Percentiles rank a stretch among this genome's conserved stretches.
phyloP scores from a whole-genome alignment of 192 early-diverging fungal species.

The Coemansia asiatica region DNA sequence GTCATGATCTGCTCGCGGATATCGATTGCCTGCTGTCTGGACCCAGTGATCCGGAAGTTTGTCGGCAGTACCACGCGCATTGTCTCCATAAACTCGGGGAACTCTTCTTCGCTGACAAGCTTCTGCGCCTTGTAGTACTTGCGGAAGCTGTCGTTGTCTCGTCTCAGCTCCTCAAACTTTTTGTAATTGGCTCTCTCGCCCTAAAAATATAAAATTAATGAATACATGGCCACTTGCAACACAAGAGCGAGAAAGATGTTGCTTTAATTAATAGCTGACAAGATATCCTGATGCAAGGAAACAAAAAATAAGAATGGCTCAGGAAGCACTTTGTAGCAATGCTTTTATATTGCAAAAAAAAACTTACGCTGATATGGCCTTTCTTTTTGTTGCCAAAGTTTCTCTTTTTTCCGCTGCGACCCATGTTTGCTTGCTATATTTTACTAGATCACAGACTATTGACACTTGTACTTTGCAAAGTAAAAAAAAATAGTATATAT shows the following conservation, averaged over 20 bases:
- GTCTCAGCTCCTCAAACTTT: conserved; percentile 47
- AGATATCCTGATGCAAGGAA: too few species aligned
- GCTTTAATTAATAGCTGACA: too few species aligned
- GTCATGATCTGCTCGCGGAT: conserved; percentile 56
- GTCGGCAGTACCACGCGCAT: conserved; percentile 80
- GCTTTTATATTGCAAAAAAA: too few species aligned
- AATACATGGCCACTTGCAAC: not conserved
- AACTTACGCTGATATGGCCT: conserved; percentile 37
- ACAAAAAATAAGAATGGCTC: too few species aligned
- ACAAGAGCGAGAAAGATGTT: too few species aligned
- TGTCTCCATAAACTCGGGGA: conserved; percentile 66
- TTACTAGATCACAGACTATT: too few species aligned
- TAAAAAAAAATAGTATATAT: not conserved
- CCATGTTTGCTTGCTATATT: conserved; percentile 14
- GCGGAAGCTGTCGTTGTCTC: conserved; percentile 53
- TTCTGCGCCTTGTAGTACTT: conserved; percentile 53
- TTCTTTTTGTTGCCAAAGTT: conserved; percentile 12
- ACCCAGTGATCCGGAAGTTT: conserved; percentile 93
- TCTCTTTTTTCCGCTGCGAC: conserved; percentile 22
- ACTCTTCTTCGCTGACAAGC: conserved; percentile 83
- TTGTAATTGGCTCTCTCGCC: conserved; percentile 48
- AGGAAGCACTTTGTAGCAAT: too few species aligned
- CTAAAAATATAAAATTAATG: conserved; percentile 9
- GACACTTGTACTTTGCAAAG: too few species aligned
- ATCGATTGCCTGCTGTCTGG: conserved; percentile 57